Percentiles rank a stretch among this genome's conserved stretches.
phyloP scores from a whole-genome alignment of 306 rosid genomes.

The Quercus rubra region DNA sequence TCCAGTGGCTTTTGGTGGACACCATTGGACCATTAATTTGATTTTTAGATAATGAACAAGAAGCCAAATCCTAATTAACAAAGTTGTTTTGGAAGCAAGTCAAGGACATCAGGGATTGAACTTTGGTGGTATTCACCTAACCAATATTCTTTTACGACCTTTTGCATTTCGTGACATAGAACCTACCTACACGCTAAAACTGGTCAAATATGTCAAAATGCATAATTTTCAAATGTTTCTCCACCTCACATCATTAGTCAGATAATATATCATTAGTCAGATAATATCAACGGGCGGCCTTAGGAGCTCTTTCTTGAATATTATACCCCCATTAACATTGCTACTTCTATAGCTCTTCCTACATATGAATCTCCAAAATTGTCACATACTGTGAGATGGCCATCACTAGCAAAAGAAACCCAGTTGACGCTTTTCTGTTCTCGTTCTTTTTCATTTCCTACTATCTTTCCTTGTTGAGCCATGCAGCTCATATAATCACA shows the following conservation, averaged over 20 bases:
- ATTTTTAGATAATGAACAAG: background rate
- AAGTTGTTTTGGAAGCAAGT: background rate
- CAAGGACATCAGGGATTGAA: background rate
- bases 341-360: background rate
- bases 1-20: too few species aligned
- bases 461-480: constrained; percentile 22
- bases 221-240: background rate
- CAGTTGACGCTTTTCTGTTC: background rate
- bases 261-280: background rate
- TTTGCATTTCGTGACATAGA: too few species aligned
- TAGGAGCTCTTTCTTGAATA: background rate
- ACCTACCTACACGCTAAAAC: too few species aligned
- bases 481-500: constrained; percentile 35
- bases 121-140: background rate
- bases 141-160: background rate
- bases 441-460: constrained; percentile 16
- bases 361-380: background rate
- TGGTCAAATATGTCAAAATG: background rate
- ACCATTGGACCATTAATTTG: too few species aligned
- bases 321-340: background rate
- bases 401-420: constrained; percentile 3
- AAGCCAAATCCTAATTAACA: background rate
- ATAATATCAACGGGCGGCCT: background rate
- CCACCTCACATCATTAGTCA: background rate
- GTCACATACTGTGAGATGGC: constrained; percentile 15